phyloP scores from a whole-genome alignment of 495 filamentous ascomycete genomes.

The Aspergillus mulundensis region DNA sequence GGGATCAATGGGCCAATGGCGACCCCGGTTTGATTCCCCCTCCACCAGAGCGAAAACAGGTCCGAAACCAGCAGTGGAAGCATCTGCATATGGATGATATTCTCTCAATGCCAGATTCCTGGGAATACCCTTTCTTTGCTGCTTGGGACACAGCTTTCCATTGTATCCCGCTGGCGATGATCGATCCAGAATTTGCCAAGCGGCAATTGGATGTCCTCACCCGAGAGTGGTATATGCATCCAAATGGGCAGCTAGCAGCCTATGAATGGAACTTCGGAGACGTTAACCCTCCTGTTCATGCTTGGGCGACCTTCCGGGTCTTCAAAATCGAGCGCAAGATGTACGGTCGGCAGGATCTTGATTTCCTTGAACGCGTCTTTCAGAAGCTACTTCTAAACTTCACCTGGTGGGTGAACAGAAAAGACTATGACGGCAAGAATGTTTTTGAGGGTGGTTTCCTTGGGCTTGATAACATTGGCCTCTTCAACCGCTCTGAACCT shows the following conservation, averaged over 20 bases:
- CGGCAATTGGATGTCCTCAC: conserved; percentile 95
- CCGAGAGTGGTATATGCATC: conserved; percentile 98
- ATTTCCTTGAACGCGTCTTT: conserved; percentile 94
- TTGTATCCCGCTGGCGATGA: conserved; percentile 92
- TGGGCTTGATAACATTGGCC: conserved; percentile 93
- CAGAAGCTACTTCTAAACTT: conserved; percentile 95
- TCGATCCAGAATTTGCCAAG: conserved; percentile 95
- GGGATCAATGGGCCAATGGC: conserved; percentile 94
- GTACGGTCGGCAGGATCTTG: conserved; percentile 89
- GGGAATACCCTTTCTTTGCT: conserved; percentile 98
- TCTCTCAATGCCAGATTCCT: conserved; percentile 94
- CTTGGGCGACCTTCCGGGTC: conserved; percentile 88
- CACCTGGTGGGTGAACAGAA: conserved; percentile 98
- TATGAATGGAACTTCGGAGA: conserved; percentile 99
- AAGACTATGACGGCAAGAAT: conserved; percentile 90
- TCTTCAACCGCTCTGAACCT: conserved; percentile 98
- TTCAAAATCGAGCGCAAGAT: conserved; percentile 99
- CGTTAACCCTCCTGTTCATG: conserved; percentile 94
- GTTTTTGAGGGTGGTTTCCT: conserved; percentile 96
- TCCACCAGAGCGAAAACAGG: conserved; percentile 69
- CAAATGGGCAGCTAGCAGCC: conserved; percentile 85
- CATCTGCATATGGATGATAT: conserved; percentile 93
- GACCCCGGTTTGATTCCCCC: conserved; percentile 73
- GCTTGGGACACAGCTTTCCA: conserved; percentile 98
- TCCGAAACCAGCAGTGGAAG: conserved; percentile 87